A percentile compares a stretch with the other conserved stretches of the same genome.
These are phyloP conservation scores for Gossypium herbaceum DNA, from an alignment of 345 rosid genomes.

Conservation along the genomic window DNA sequence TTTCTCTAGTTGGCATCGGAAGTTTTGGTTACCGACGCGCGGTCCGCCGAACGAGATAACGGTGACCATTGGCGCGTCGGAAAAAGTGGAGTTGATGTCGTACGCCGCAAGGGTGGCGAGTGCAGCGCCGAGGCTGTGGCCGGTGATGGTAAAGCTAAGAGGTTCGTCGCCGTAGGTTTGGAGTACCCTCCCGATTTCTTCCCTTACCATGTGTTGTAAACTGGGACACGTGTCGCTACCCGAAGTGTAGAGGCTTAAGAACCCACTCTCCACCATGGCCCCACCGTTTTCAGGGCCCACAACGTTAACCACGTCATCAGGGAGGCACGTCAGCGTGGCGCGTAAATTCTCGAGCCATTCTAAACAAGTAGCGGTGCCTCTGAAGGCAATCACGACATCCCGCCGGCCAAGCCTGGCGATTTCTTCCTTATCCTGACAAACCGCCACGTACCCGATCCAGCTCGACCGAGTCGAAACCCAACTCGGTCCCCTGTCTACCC, in stretches of 20 bases:
- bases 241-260: slow-evolving; percentile 73
- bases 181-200: slow-evolving; percentile 51
- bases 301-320: slow-evolving; percentile 8
- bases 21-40: slow-evolving; percentile 73
- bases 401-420: slow-evolving; percentile 81
- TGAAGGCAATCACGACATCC: slow-evolving; percentile 68
- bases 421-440: slow-evolving; percentile 65
- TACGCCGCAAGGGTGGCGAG: slow-evolving; percentile 68
- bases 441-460: slow-evolving; percentile 96
- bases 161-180: slow-evolving; percentile 62
- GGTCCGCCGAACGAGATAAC: slow-evolving; percentile 94
- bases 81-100: slow-evolving; percentile 58
- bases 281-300: slow-evolving; percentile 10
- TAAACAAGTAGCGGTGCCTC: slow-evolving; percentile 86
- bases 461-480: slow-evolving; percentile 70
- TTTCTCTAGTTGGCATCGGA: slow-evolving; percentile 53
- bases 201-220: slow-evolving; percentile 53
- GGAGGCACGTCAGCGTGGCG: slow-evolving; percentile 57
- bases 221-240: slow-evolving; percentile 36
- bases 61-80: slow-evolving; percentile 52
- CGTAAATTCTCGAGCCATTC: slow-evolving; percentile 97
- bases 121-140: slow-evolving; percentile 90
- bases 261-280: slow-evolving; percentile 92
- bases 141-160: slow-evolving; percentile 77
- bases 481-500: slow-evolving; percentile 56